Percentiles rank a stretch among this genome's conserved stretches.
phyloP scores from a whole-genome alignment of 768 basidiomycete species.

The Pleurotus citrinopileatus region DNA sequence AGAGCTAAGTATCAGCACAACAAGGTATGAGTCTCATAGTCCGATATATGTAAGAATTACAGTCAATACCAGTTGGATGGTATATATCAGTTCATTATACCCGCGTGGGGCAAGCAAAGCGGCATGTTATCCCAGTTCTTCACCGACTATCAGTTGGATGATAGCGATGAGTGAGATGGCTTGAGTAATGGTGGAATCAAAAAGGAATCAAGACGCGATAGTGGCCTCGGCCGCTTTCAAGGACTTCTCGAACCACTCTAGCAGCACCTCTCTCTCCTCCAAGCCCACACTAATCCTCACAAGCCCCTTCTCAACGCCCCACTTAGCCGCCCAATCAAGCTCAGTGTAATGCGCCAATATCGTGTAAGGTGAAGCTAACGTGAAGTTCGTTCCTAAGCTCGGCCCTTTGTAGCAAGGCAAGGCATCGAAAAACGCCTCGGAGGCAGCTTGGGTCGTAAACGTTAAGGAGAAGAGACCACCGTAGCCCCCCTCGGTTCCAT shows the following conservation, averaged over 20 bases:
- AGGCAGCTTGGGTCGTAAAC: conserved; percentile 52
- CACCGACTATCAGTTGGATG: not conserved
- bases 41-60: not conserved
- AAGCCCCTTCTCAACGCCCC: conserved; percentile 61
- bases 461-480: conserved; percentile 69
- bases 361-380: conserved; percentile 73
- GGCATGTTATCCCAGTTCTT: too few relatives aligned
- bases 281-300: conserved; percentile 72
- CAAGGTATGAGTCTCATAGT: not conserved
- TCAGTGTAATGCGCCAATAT: conserved; percentile 74
- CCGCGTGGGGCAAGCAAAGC: too few relatives aligned
- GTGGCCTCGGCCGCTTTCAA: conserved; percentile 51
- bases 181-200: not conserved
- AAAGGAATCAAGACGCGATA: not conserved
- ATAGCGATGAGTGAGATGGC: not conserved
- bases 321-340: conserved; percentile 69
- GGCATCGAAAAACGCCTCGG: conserved; percentile 63
- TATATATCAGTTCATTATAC: not conserved
- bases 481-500: conserved; percentile 36
- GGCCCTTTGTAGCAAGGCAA: conserved; percentile 74
- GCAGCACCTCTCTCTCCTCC: conserved; percentile 50
- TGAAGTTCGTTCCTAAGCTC: conserved; percentile 75
- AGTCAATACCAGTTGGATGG: conserved; percentile 11
- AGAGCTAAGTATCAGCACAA: too few relatives aligned
- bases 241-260: conserved; percentile 48